Conservation (phyloP, 495 filamentous ascomycete species). For the Penicillium paradoxum region DNA sequence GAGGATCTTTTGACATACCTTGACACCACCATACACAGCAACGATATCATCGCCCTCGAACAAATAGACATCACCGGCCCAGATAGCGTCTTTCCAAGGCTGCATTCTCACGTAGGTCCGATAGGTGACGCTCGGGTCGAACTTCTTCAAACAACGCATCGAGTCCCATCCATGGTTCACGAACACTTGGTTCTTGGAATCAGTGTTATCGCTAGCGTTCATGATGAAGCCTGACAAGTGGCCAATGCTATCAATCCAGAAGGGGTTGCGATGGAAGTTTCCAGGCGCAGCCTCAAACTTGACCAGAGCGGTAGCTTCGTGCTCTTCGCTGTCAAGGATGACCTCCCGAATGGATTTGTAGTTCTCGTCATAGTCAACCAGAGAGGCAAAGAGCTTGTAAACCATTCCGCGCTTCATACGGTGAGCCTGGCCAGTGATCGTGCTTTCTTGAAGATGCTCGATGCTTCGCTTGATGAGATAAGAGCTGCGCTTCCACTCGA, state of each 20-base stretch:
- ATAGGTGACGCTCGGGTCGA: constrained; percentile 61
- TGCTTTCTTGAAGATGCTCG: constrained; percentile 43
- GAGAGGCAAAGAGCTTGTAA: constrained; percentile 68
- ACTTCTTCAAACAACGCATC: constrained; percentile 62
- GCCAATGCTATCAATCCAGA: constrained; percentile 66
- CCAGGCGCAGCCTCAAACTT: constrained; percentile 61
- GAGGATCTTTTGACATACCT: constrained; percentile 33
- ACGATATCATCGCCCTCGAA: constrained; percentile 55
- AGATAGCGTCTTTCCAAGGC: constrained; percentile 40
- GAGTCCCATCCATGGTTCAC: constrained; percentile 75
- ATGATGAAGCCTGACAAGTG: constrained; percentile 71
- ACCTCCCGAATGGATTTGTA: constrained; percentile 74
- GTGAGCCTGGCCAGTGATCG: constrained; percentile 48
- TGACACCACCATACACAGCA: constrained; percentile 61
- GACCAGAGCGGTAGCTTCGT: constrained; percentile 68
- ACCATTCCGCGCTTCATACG: constrained; percentile 64
- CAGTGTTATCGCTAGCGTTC: constrained; percentile 69
- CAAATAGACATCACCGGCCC: constrained; percentile 49
- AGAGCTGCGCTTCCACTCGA: constrained; percentile 44
- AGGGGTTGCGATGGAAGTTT: constrained; percentile 61
- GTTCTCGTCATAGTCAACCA: constrained; percentile 63
- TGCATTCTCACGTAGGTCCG: constrained; percentile 66
- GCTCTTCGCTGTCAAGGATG: constrained; percentile 63
- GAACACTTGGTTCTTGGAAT: constrained; percentile 66
- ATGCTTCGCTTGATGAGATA: constrained; percentile 48